Evolutionary conservation across 192 early-diverging fungal species (phyloP).

Genomic region (Podila epigama): DNA sequence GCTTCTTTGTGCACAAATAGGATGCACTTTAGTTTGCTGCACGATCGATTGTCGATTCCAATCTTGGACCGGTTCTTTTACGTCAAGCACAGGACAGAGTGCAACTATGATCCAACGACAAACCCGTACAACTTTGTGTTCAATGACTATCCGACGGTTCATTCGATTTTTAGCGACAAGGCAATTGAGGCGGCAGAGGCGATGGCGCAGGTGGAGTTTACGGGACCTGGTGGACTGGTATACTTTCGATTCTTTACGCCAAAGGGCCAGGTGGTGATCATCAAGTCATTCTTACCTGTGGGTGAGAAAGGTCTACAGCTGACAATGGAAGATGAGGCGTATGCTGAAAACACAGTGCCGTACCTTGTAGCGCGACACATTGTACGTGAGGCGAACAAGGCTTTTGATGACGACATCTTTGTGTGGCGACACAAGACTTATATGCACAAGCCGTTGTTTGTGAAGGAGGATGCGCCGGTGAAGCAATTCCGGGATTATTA

Average conservation of each 20-base stretch:
- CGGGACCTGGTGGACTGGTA: conserved; percentile 41
- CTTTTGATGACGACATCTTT: conserved; percentile 49
- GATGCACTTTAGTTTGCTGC: conserved; percentile 42
- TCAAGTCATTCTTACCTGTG: conserved; percentile 41
- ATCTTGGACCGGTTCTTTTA: conserved; percentile 45
- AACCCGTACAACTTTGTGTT: conserved; percentile 47
- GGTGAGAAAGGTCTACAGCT: conserved; percentile 42
- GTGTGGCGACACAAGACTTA: conserved; percentile 50
- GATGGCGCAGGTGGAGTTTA: conserved; percentile 39
- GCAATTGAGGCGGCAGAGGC: conserved; percentile 39
- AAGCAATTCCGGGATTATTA: conserved; percentile 49
- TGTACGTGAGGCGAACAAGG: conserved; percentile 44
- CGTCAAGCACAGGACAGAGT: conserved; percentile 29
- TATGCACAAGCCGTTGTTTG: conserved; percentile 27
- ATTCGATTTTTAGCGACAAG: conserved; percentile 31
- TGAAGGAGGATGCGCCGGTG: conserved; percentile 41
- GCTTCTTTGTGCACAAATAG: conserved; percentile 9
- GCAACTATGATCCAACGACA: conserved; percentile 42
- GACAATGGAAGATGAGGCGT: conserved; percentile 47
- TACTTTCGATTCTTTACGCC: conserved; percentile 48
- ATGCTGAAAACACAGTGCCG: conserved; percentile 35
- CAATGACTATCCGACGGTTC: conserved; percentile 43
- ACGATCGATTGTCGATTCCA: conserved; percentile 32
- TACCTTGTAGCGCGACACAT: conserved; percentile 28
- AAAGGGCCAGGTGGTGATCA: conserved; percentile 25